Conservation (phyloP, 768 basidiomycete species). For the Suillus ampliporus region DNA sequence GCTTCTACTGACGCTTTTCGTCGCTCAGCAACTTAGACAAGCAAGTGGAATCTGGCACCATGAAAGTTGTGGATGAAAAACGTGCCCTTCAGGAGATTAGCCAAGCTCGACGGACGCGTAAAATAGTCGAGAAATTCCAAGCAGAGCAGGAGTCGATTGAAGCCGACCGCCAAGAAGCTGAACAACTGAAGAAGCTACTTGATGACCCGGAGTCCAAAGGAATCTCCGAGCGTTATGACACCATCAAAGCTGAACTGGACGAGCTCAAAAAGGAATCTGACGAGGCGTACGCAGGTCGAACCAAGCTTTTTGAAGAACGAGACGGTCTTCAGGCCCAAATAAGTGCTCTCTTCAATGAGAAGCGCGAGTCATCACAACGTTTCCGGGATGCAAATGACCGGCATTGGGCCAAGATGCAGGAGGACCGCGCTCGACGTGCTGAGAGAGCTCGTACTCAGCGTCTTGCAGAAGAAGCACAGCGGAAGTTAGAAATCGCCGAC, state of each 20-base stretch:
- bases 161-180: conserved; percentile 71
- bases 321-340: conserved; percentile 72
- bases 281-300: conserved; percentile 79
- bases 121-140: conserved; percentile 81
- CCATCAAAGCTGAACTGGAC: conserved; percentile 85
- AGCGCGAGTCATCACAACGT: conserved; percentile 71
- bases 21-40: conserved; percentile 74
- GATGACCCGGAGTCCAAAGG: conserved; percentile 92
- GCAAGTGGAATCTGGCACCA: conserved; percentile 88
- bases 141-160: conserved; percentile 82
- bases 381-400: conserved; percentile 86
- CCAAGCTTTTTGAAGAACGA: conserved; percentile 87
- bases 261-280: conserved; percentile 86
- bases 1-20: conserved; percentile 14
- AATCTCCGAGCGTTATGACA: conserved; percentile 78
- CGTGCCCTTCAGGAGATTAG: conserved; percentile 91
- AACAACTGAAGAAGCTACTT: conserved; percentile 80
- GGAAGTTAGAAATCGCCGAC: conserved; percentile 79
- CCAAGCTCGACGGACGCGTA: conserved; percentile 70
- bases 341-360: conserved; percentile 72
- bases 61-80: conserved; percentile 96
- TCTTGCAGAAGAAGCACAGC: conserved; percentile 76
- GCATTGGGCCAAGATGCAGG: conserved; percentile 83
- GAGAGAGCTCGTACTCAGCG: conserved; percentile 79
- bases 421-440: conserved; percentile 84